phyloP scores from a whole-genome alignment of 2,329 filamentous ascomycete species.

The Ophiosphaerella narmari region DNA sequence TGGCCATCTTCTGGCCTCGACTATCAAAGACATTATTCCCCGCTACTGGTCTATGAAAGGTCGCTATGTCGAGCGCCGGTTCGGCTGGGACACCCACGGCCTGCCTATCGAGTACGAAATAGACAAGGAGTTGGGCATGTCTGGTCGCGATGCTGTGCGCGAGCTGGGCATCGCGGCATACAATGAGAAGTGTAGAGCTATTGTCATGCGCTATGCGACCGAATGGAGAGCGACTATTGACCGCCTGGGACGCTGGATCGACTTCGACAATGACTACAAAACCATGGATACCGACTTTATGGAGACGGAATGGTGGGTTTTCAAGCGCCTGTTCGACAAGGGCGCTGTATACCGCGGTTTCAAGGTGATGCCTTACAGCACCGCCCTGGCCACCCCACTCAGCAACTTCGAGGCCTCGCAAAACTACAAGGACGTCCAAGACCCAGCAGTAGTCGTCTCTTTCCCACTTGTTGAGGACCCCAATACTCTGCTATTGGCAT shows the following conservation, averaged over 20 bases:
- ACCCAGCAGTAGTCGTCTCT: slow-evolving; percentile 85
- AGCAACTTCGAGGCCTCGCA: slow-evolving; percentile 95
- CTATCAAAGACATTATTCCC: slow-evolving; percentile 96
- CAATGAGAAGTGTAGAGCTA: slow-evolving; percentile 87
- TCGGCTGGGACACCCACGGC: slow-evolving; percentile 95
- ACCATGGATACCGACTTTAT: slow-evolving; percentile 96
- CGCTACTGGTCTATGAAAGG: slow-evolving; percentile 98
- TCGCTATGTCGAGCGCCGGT: slow-evolving; percentile 86
- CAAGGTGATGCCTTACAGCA: slow-evolving; percentile 94
- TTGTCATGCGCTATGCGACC: slow-evolving; percentile 86
- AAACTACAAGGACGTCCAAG: slow-evolving; percentile 91
- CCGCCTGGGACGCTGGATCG: slow-evolving; percentile 90
- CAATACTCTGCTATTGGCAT: slow-evolving; percentile 76
- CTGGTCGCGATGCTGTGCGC: slow-evolving; percentile 83
- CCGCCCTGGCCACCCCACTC: slow-evolving; percentile 82
- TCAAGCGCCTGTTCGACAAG: slow-evolving; percentile 91
- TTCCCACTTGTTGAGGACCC: slow-evolving; percentile 83
- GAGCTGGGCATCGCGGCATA: slow-evolving; percentile 86
- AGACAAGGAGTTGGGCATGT: slow-evolving; percentile 91
- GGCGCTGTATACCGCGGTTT: slow-evolving; percentile 87
- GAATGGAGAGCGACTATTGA: slow-evolving; percentile 92
- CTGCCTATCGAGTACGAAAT: slow-evolving; percentile 97
- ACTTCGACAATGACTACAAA: slow-evolving; percentile 98
- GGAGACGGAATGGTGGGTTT: slow-evolving; percentile 97
- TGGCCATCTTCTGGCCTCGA: slow-evolving; percentile 83